Evolutionary conservation across 176 grass and related monocot genomes (phyloP), one percentile per base, ranked within the genome.

Genomic region (Areca catechu): DNA sequence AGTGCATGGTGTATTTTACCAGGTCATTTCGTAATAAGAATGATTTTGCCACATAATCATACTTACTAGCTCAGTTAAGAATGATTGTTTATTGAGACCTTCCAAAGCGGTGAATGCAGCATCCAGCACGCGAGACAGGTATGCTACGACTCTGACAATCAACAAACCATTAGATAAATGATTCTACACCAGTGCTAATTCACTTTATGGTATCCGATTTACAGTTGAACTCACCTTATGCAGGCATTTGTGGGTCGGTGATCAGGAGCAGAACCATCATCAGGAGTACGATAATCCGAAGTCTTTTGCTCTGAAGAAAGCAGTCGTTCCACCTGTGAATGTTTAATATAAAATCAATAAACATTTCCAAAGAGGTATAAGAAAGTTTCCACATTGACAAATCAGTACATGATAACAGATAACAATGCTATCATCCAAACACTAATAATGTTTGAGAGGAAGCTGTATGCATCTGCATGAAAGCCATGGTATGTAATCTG

Each of bases 21-120:
- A 34, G 30, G 30, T 34, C 30, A 34, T 34, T 34, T 34, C n/a
- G 30, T 34, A 34, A 34, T 34, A 34, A 34, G 30, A 34, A 34
- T 34, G 30, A 34, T 34, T 34, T 34, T 34, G 30, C 30, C 7
- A 34, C 30, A 34, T 34, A 34, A 34, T 34, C 30, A 34, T 34
- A 53, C 76, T 51, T 91, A 98, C 93, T 78, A 98, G 68, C 56
- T 98, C 93, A 56, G 84, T 98, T 69, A 98, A 84, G 85, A 98
- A 98, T 70, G 93, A 98, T 27, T 98, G 93, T 71, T 92, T 98
- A 54, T 98, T 98, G 66, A 98, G 84, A 72, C 93, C 93, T 79
- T 98, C 93, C 16, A 98, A 74, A 69, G 93, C 72, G 79, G 66
- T 83, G 70, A 98, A 98, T 65, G 93, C 93, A 85, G 88, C 81